Base-by-base conservation (phyloP, 2,329 filamentous ascomycete genomes). In the Zymoseptoria crescenta region DNA sequence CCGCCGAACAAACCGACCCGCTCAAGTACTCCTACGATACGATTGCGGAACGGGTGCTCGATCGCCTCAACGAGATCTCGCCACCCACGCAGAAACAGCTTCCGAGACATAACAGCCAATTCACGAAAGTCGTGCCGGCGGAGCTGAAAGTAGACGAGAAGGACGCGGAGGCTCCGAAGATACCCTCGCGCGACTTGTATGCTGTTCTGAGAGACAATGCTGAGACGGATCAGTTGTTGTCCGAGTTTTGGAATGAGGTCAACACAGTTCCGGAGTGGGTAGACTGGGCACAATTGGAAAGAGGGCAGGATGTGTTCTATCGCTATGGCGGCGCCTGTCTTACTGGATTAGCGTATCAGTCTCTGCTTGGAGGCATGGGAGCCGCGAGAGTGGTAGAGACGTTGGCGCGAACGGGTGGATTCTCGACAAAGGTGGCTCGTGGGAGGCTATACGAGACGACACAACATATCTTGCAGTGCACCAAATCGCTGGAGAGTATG, bases 251-350 rank as follows among this genome's bases (percentile, higher is more conserved):
- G 88, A 70, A 74, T 0, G 79, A 91, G 68, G 78, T 88, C 58
- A 86, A 84, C 59, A 84, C 80, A 0, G 74, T 90, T 3, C 89
- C 88, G 0, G 77, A 81, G 0, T 92, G 88, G 87, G 88, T 92
- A 2, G 84, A 91, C 69, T 92, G 87, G 88, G 81, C 81, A 1
- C 87, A 91, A 69, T 86, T 93, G 58, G 77, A 80, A 60, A 79
- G 88, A 67, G 89, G 88, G 0, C 88, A 93, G 70, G 83, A 88
- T 65, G 82, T 91, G 0, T 90, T 91, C 68, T 91, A 89, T 71
- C 83, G 88, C 41, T 92, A 91, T 71, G 87, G 83, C 19, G 84
- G 83, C 0, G 83, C 87, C 0, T 81, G 82, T 21, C 73, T 91
- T 20, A 87, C 85, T 7, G 84, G 74, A 51, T 79, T 86, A 52